Percentiles rank a stretch among this genome's conserved stretches.
These are phyloP conservation scores for Candida tammaniensis DNA, from an alignment of 805 yeast species.

Conservation along the genomic window DNA sequence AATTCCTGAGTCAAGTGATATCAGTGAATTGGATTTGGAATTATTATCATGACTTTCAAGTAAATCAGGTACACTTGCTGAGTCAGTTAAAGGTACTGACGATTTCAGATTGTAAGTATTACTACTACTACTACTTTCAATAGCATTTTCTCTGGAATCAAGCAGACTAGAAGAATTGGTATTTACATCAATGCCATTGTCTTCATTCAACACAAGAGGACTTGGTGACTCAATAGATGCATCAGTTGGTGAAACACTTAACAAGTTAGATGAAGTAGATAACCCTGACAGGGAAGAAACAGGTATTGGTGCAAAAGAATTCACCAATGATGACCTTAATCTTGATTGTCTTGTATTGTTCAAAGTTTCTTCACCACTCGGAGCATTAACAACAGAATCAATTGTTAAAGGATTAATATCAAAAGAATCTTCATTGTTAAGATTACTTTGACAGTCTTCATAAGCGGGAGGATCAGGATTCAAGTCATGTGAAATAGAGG, in stretches of 20 bases:
- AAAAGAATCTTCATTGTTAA: slow-evolving; percentile 2
- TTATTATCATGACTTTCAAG: too few species aligned
- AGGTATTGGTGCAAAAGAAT: slow-evolving; percentile 29
- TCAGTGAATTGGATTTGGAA: too few species aligned
- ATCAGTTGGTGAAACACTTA: slow-evolving; percentile 2
- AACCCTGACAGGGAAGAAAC: slow-evolving; percentile 1
- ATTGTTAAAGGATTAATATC: slow-evolving; percentile 16
- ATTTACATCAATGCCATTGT: too few species aligned
- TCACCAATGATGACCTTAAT: slow-evolving; percentile 27
- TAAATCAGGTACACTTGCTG: slow-evolving; percentile 2
- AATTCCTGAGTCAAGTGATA: slow-evolving; percentile 5
- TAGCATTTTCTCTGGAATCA: slow-evolving; percentile 1
- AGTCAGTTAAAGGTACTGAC: background rate
- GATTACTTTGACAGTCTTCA: slow-evolving; percentile 4
- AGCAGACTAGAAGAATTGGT: slow-evolving; percentile 3
- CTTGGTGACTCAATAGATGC: slow-evolving; percentile 1
- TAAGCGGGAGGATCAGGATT: slow-evolving; percentile 13
- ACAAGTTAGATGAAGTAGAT: background rate
- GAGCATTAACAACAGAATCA: slow-evolving; percentile 25
- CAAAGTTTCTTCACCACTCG: slow-evolving; percentile 1
- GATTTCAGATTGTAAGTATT: slow-evolving; percentile 1
- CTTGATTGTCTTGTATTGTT: slow-evolving; percentile 16
- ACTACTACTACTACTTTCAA: slow-evolving; percentile 1
- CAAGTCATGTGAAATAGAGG: slow-evolving; percentile 18
- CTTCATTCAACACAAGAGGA: background rate